Evolutionary conservation across 768 basidiomycete genomes (phyloP).

Genomic region (Kwoniella pini): DNA sequence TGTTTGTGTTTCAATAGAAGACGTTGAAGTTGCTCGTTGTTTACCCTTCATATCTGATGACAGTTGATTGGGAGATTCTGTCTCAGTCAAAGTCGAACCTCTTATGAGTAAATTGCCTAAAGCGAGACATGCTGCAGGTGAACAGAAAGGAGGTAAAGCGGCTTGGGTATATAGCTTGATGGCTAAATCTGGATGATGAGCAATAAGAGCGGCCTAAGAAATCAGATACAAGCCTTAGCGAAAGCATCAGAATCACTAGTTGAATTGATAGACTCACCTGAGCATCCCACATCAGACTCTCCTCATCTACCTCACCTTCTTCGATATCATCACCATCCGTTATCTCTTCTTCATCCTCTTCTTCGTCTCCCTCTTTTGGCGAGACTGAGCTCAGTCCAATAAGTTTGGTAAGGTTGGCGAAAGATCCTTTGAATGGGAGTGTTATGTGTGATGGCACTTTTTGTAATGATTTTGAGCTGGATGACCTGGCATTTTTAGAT

Average conservation of each 20-base stretch:
- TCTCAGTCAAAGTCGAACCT: slow-evolving; percentile 30
- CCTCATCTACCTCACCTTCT: slow-evolving; percentile 30
- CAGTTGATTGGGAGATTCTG: background rate
- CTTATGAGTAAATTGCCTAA: slow-evolving; percentile 40
- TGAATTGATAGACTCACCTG: slow-evolving; percentile 25
- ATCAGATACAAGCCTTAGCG: background rate
- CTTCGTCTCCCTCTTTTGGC: slow-evolving; percentile 5
- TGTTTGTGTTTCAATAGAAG: background rate
- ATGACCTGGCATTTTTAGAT: background rate
- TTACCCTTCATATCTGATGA: background rate
- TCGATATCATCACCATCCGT: slow-evolving; percentile 21
- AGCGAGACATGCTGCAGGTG: slow-evolving; percentile 39
- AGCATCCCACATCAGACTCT: slow-evolving; percentile 39
- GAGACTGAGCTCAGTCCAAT: background rate
- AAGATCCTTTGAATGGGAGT: slow-evolving; percentile 51
- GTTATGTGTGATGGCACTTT: background rate
- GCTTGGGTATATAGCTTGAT: slow-evolving; percentile 37
- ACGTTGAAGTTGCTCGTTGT: background rate
- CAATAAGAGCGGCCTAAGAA: slow-evolving; percentile 39
- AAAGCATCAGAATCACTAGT: background rate
- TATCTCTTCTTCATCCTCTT: slow-evolving; percentile 16
- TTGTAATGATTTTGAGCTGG: background rate
- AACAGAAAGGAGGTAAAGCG: slow-evolving; percentile 41
- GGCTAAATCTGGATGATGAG: slow-evolving; percentile 38
- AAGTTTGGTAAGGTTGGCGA: slow-evolving; percentile 14